Base-by-base conservation (phyloP, 768 basidiomycete species). In the Hortiboletus campestris region DNA sequence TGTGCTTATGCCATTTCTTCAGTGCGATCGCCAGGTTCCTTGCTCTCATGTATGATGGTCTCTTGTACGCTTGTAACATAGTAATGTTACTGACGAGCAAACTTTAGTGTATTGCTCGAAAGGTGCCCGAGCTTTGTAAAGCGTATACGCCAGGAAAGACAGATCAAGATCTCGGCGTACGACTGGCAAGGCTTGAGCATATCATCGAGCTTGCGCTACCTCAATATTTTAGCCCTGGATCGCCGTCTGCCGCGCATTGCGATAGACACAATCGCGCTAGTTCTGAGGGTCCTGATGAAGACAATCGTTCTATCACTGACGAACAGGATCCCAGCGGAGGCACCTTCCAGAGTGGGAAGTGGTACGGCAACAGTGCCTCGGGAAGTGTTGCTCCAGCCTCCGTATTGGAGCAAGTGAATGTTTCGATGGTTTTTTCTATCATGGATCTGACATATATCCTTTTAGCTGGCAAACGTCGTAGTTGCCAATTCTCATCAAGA, bases 11-110 rank as follows among this genome's bases (percentile, higher is more conserved):
- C 35, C 8, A n/a, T 58, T 46, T 51, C 11, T 46, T 41, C 34
- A 93, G 89, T 94, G 91, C 74, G 89, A 94, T 72, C 83, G 91
- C 57, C 89, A 91, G 74, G 73, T 88, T 53, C 90, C 90, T 22
- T 92, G 90, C 68, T 88, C 88, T 53, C 89, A 92, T 81, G 90
- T 91, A 60, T 58, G 70, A 80, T 25, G 25, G 25, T 73, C 29
- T 53, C 53, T 34, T 50, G 36, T 29, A 12, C 25, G 20, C 11
- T 54, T 31, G 34, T 58, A 53, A 53, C 20, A 40, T 49, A 25
- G 32, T 36, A 44, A 22, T 44, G 20, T 60, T 47, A 46, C 42
- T 63, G 45, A 64, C 45, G 60, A 52, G 51, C 56, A 53, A n/a
- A 36, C 34, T 63, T 53, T 62, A 93, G 86, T 94, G 91, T 61